These are phyloP conservation scores for Phialophora expanda DNA, from an alignment of 2,329 filamentous ascomycete species.

Conservation along the genomic window DNA sequence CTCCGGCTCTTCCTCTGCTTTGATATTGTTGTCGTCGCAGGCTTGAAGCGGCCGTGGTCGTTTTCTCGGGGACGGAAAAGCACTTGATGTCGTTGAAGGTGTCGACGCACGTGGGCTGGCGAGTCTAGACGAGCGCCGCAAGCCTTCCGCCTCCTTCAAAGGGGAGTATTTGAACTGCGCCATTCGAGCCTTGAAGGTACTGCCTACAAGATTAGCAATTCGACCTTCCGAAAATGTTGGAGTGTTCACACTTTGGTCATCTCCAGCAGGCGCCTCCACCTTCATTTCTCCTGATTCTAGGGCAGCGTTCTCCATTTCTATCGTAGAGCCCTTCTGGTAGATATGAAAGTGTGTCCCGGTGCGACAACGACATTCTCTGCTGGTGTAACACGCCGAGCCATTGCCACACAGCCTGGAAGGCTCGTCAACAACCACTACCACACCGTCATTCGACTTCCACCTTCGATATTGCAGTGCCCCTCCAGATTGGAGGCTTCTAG, in stretches of 20 bases:
- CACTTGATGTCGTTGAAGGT: slow-evolving; percentile 13
- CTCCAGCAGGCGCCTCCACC: neutral
- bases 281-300: neutral
- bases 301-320: slow-evolving; percentile 2
- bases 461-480: no score
- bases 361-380: neutral
- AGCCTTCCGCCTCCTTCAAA: neutral
- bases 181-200: slow-evolving; percentile 30
- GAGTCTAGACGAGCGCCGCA: slow-evolving; percentile 28
- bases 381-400: slow-evolving; percentile 13
- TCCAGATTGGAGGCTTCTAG: neutral
- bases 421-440: neutral
- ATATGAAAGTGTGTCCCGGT: neutral
- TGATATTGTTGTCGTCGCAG: neutral
- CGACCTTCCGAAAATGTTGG: neutral
- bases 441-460: neutral
- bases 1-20: neutral
- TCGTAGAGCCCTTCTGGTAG: neutral
- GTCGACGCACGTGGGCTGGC: slow-evolving; percentile 3
- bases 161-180: slow-evolving; percentile 30
- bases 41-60: neutral
- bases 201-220: slow-evolving; percentile 10
- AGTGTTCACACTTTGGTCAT: slow-evolving; percentile 1
- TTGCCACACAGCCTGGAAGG: slow-evolving; percentile 1
- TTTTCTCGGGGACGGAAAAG: slow-evolving; percentile 22